These are phyloP conservation scores for Scedosporium boydii DNA, from an alignment of 2,329 filamentous ascomycete genomes.

Conservation along the genomic window DNA sequence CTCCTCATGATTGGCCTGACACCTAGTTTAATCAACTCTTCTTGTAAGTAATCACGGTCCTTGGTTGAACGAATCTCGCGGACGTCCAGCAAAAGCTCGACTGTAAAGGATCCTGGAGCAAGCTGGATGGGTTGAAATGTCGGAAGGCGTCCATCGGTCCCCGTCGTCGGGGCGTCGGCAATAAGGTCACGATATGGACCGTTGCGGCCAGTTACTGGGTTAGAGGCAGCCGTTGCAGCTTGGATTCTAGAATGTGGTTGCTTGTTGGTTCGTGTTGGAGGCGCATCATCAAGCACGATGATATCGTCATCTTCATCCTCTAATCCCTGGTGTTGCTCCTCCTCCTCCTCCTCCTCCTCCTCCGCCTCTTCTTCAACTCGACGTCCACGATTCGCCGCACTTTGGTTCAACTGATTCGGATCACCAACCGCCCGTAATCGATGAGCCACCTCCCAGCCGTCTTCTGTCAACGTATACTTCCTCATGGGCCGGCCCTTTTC, in stretches of 20 bases:
- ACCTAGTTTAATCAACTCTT: conserved; percentile 58
- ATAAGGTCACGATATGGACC: neutral
- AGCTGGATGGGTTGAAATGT: conserved; percentile 51
- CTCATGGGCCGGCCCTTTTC: conserved; percentile 59
- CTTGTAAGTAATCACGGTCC: conserved; percentile 68
- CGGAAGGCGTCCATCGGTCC: conserved; percentile 25
- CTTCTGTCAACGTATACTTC: conserved; percentile 63
- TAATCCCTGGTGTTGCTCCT: neutral
- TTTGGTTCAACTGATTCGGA: conserved; percentile 1
- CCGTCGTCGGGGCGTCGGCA: neutral
- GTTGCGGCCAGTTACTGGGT: neutral
- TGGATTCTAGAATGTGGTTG: neutral
- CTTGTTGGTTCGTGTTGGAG: neutral
- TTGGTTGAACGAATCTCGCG: conserved; percentile 65
- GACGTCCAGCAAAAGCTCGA: conserved; percentile 64
- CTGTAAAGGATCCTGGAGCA: conserved; percentile 55
- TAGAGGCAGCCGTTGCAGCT: neutral
- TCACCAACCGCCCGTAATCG: conserved; percentile 38
- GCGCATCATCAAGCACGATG: neutral
- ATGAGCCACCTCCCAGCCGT: conserved; percentile 66
- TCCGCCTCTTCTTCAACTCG: neutral
- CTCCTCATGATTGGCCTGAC: conserved; percentile 57
- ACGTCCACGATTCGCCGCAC: neutral
- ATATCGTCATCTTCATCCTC: neutral
- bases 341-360: neutral